Base-by-base conservation (phyloP, 495 filamentous ascomycete genomes). In the Penicillium ochrochloron region DNA sequence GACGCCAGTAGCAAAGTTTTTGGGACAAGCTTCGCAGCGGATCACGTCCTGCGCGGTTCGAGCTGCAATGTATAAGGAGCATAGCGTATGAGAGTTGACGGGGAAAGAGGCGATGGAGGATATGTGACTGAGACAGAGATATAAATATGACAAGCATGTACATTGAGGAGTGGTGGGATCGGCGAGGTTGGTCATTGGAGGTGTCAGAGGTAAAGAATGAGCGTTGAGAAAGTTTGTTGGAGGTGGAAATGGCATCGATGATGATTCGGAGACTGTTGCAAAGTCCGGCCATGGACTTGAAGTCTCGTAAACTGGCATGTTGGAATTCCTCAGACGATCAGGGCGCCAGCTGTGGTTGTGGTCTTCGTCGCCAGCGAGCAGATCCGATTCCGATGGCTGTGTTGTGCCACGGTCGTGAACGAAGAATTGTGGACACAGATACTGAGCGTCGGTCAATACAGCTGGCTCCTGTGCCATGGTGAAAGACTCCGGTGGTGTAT, bases 11-110 rank as follows among this genome's bases (percentile, higher is more conserved):
- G 78, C 70, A 31, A 81, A 83, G 31, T 73, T 72, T 39, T 80
- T 77, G 17, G 83, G 82, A 67, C 89, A 92, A 17, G 76, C 65
- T 42, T 78, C 70, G 72, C 89, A 92, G 68, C 83, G 81, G 54
- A 90, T 81, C n/a, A 81, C 78, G 39, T 85, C 75, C 61, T 84
- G 81, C 0, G 87, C 87, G 8, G 82, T 82, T 60, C 75, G 75
- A 8, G 86, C 78, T 11, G 85, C 86, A 41, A 80, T 77, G n/a
- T 85, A 86, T 31, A 89, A 78, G 6, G 86, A 83, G 21, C 74
- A 78, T 59, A 90, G 71, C 10, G 86, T 82, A 64, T 80, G 73
- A 8, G 73, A 70, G n/a, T 71, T 77, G 64, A 82, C 67, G 11
- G 79, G 79, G 52, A 81, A 80, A 5, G 79, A 74, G 44, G 74